phyloP scores from a whole-genome alignment of 495 filamentous ascomycete genomes.

The Trichoderma orchidacearum region DNA sequence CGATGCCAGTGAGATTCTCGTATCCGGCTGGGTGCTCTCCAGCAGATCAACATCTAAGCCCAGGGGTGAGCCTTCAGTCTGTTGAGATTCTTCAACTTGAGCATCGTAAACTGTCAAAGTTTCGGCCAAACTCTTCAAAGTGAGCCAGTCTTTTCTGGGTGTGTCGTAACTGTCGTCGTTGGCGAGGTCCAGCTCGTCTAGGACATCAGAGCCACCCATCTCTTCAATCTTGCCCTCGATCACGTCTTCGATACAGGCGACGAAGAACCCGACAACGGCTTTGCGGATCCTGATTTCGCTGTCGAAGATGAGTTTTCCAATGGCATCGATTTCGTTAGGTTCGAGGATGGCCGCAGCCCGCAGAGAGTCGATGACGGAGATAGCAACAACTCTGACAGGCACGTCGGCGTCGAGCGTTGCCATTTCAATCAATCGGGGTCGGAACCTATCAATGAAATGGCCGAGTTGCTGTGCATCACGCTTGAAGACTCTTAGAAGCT shows the following conservation, averaged over 20 bases:
- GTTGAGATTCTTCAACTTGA: constrained; percentile 29
- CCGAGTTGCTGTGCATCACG: constrained; percentile 65
- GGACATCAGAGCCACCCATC: constrained; percentile 45
- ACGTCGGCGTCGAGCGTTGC: constrained; percentile 68
- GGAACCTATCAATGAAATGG: constrained; percentile 82
- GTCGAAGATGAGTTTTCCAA: constrained; percentile 80
- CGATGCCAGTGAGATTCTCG: constrained; percentile 72
- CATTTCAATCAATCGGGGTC: constrained; percentile 84
- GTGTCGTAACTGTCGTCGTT: constrained; percentile 58
- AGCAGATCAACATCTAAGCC: constrained; percentile 34
- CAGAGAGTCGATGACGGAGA: constrained; percentile 68
- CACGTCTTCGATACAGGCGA: constrained; percentile 66
- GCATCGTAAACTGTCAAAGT: constrained; percentile 67
- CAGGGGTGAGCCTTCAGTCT: constrained; percentile 19
- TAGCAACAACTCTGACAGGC: constrained; percentile 58
- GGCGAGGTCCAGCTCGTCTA: constrained; percentile 51
- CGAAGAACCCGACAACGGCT: constrained; percentile 80
- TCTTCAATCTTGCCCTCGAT: constrained; percentile 73
- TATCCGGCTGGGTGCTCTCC: constrained; percentile 48
- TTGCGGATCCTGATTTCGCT: constrained; percentile 69
- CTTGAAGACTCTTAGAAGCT: constrained; percentile 63
- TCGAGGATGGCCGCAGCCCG: constrained; percentile 78
- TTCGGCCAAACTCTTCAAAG: constrained; percentile 78
- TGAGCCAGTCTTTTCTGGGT: constrained; percentile 73
- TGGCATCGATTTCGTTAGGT: constrained; percentile 73